Percentiles rank a stretch among this genome's conserved stretches.
Conservation (phyloP, 768 basidiomycete species). For the Astraeus odoratus region DNA sequence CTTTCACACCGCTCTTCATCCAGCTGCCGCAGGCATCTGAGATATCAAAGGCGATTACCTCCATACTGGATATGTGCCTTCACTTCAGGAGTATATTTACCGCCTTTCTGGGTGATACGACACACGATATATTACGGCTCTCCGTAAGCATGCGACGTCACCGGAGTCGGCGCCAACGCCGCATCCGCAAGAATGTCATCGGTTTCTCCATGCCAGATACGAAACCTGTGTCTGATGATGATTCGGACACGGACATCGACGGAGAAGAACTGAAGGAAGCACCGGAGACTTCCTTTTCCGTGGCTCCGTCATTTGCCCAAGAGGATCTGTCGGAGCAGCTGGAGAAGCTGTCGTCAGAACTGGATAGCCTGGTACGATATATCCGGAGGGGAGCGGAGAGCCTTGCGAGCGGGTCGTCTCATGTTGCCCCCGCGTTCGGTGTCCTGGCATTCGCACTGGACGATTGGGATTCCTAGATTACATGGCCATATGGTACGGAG, state of each 20-base stretch:
- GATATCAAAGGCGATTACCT: constrained; percentile 57
- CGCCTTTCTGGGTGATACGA: constrained; percentile 53
- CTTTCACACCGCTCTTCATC: not conserved
- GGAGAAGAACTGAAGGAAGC: constrained; percentile 10
- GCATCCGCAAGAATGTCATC: constrained; percentile 51
- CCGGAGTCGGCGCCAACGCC: constrained; percentile 52
- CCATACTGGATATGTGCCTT: constrained; percentile 67
- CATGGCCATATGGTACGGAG: not conserved
- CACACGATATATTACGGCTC: constrained; percentile 46
- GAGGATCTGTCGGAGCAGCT: constrained; percentile 44
- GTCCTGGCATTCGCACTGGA: constrained; percentile 71
- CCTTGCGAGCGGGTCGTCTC: constrained; percentile 53
- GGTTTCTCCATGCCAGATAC: constrained; percentile 43
- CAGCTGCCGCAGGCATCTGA: constrained; percentile 46
- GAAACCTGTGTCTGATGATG: constrained; percentile 25
- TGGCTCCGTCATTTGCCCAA: constrained; percentile 34
- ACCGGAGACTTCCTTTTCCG: constrained; percentile 35
- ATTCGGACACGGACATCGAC: constrained; percentile 38
- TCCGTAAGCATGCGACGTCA: constrained; percentile 51
- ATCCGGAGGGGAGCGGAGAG: constrained; percentile 63
- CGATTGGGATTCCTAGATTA: constrained; percentile 57
- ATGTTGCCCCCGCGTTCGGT: constrained; percentile 57
- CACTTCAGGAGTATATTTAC: constrained; percentile 62
- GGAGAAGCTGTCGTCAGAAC: constrained; percentile 59
- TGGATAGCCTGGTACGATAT: constrained; percentile 67